Base-by-base conservation (phyloP, 495 filamentous ascomycete species). In the Hypoxylon rickii region DNA sequence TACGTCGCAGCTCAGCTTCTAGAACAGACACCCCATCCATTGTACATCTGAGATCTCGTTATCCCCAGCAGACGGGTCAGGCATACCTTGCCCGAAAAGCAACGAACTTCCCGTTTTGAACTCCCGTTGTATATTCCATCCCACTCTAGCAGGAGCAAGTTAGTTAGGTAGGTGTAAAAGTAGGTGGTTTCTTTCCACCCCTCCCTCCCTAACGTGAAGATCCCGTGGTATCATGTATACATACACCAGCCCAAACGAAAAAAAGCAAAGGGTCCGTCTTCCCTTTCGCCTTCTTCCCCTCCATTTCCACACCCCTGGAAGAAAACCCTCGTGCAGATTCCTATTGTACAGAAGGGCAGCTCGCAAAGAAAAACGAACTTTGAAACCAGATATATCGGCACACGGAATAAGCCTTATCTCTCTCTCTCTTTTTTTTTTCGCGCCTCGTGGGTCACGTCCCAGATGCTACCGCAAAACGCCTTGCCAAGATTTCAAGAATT, bases 381-480 rank as follows among this genome's bases (percentile, higher is more conserved):
- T n/a, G n/a, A n/a, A n/a, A n/a, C n/a, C n/a, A n/a, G n/a, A n/a
- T n/a, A n/a, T n/a, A n/a, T n/a, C n/a, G n/a, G 39, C 42, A 44
- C 16, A 34, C 12, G 32, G 11, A 22, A 56, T 37, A 55, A 52
- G 58, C 58, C 58, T 56, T 62, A 56, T 62, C 52, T 62, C 12
- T 36, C n/a, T n/a, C n/a, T n/a, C n/a, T n/a, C n/a, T n/a, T n/a
- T n/a, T 31, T 31, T 31, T 31, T 31, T 11, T 31, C 11, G 51
- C 53, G 52, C 47, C 58, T 57, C 52, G 58, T 57, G 50, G 44
- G 44, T 44, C 38, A 43, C 49, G 26, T 58, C 55, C 60, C 60
- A 50, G 40, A 63, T 63, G 54, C 48, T 32, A 58, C 60, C 60
- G 58, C 44, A 44, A 63, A 63, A 63, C 60, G 60, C 60, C 60